phyloP scores from a whole-genome alignment of 306 rosid genomes.

The Boehmeria nivea region DNA sequence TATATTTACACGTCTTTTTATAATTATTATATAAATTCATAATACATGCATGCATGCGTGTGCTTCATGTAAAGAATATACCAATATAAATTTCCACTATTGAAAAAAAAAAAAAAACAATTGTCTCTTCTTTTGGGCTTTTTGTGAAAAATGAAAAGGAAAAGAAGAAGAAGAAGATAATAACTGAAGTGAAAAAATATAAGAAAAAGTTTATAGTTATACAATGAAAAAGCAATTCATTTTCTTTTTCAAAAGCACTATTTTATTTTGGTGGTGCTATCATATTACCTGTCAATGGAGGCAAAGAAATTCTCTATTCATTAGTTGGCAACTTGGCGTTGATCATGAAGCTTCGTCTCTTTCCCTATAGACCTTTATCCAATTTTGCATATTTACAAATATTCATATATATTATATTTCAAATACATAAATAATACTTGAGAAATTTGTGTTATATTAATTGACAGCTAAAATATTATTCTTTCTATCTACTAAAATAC shows the following conservation, averaged over 20 bases:
- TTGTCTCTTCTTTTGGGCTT: not conserved
- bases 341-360: slow-evolving; percentile 10
- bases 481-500: not conserved
- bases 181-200: not conserved
- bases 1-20: slow-evolving; percentile 9
- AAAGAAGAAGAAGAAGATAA: no score
- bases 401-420: not conserved
- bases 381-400: not conserved
- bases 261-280: slow-evolving; percentile 6
- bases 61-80: slow-evolving; percentile 3
- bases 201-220: no score
- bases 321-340: slow-evolving; percentile 3
- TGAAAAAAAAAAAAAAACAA: not conserved
- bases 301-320: not conserved
- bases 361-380: slow-evolving; percentile 6
- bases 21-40: not conserved
- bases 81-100: not conserved
- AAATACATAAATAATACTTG: not conserved
- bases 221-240: not conserved
- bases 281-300: slow-evolving; percentile 30
- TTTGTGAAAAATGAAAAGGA: not conserved
- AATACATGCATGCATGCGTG: not conserved
- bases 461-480: slow-evolving; percentile 19
- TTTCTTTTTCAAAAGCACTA: not conserved
- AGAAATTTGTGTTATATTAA: not conserved